These are phyloP conservation scores for Huntiella decipiens DNA, from an alignment of 2,329 filamentous ascomycete species.

Conservation along the genomic window DNA sequence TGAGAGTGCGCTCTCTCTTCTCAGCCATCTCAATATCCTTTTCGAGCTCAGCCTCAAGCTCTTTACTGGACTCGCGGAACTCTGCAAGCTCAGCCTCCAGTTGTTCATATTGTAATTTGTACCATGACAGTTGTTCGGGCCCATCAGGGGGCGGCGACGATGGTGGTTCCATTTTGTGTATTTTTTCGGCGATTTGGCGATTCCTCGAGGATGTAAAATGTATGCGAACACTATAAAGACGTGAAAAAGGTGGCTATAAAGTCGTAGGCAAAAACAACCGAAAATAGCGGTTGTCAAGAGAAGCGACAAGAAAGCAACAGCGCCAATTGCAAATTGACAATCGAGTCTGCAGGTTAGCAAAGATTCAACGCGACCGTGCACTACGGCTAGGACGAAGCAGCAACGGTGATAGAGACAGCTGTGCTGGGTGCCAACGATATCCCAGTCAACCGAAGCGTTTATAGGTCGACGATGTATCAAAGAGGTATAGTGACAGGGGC, in stretches of 20 bases:
- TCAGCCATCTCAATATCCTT: constrained; percentile 92
- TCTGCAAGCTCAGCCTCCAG: constrained; percentile 81
- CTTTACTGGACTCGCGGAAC: constrained; percentile 83
- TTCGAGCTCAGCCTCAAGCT: constrained; percentile 84
- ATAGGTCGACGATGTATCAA: too few species aligned
- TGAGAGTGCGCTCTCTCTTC: constrained; percentile 69
- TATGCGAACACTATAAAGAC: background rate
- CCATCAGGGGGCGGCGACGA: constrained; percentile 40
- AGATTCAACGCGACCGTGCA: background rate
- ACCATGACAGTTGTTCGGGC: constrained; percentile 74
- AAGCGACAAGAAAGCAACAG: background rate
- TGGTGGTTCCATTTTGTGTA: constrained; percentile 36
- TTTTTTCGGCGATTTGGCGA: background rate
- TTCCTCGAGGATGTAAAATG: constrained; percentile 7
- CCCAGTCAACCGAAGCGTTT: too few species aligned
- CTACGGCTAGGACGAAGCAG: too few species aligned
- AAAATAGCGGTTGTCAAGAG: background rate
- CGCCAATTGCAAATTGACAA: background rate
- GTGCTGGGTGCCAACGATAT: too few species aligned
- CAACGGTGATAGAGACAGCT: too few species aligned
- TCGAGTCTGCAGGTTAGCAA: background rate
- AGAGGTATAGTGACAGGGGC: too few species aligned
- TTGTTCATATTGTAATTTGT: constrained; percentile 89
- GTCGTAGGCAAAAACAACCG: background rate
- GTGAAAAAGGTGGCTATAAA: background rate